Conservation (phyloP, 1,284 basidiomycete species). For the Somion occarium region DNA sequence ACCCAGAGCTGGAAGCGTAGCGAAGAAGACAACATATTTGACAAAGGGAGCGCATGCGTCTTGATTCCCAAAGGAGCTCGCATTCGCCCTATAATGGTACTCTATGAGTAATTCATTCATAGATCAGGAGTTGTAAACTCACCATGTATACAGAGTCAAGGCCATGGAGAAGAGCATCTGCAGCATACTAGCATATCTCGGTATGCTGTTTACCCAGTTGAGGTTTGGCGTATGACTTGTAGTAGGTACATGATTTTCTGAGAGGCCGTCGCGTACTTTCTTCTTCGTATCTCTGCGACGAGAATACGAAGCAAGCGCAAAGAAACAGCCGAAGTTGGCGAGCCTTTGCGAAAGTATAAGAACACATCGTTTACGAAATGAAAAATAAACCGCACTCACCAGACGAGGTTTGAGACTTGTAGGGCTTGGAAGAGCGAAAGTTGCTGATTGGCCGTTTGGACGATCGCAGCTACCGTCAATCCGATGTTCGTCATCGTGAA, state of each 20-base stretch:
- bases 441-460: slow-evolving; percentile 20
- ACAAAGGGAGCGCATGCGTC: slow-evolving; percentile 20
- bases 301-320: slow-evolving; percentile 36
- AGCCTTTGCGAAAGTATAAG: slow-evolving; percentile 20
- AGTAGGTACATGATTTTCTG: background rate
- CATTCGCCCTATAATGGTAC: slow-evolving; percentile 1
- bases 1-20: slow-evolving; percentile 26
- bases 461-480: slow-evolving; percentile 33
- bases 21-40: slow-evolving; percentile 30
- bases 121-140: slow-evolving; percentile 8
- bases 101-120: too few species aligned
- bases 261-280: too few species aligned
- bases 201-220: background rate
- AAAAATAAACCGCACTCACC: slow-evolving; percentile 20
- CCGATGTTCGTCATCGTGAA: slow-evolving; percentile 37
- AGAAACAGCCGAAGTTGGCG: slow-evolving; percentile 36
- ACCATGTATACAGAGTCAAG: slow-evolving; percentile 36
- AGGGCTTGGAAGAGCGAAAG: slow-evolving; percentile 34
- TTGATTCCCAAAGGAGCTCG: slow-evolving; percentile 17
- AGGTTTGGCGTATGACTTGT: background rate
- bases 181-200: slow-evolving; percentile 31
- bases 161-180: slow-evolving; percentile 35
- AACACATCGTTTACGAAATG: background rate
- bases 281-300: slow-evolving; percentile 24
- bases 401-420: slow-evolving; percentile 36